Base-by-base conservation (phyloP, 2,329 filamentous ascomycete genomes). In the Sporothrix inflata region DNA sequence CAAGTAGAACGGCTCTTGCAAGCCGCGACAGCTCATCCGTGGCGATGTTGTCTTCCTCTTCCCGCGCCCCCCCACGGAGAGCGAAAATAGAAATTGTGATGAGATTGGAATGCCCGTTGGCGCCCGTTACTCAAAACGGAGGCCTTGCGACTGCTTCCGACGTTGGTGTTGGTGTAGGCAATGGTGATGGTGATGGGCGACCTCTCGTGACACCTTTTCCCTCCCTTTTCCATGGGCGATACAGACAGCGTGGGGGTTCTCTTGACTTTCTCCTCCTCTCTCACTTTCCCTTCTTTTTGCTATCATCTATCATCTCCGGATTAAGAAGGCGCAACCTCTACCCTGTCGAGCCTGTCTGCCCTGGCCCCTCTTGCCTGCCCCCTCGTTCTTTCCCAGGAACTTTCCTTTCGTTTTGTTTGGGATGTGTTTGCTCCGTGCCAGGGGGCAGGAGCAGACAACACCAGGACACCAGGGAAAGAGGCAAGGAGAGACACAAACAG, bases 391-490 rank as follows among this genome's bases (percentile, higher is more conserved):
- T 45, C 38, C 60, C 38, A 38, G 34, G 7, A 42, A 45, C 38
- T 9, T 45, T 42, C 14, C 2, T n/a, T 40, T 42, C 57, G 38
- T 40, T 61, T 24, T 42, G 57, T 63, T 42, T 63, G 57, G 57
- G 57, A 63, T 63, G 57, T 63, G 57, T 63, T 63, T 63, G 57
- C 57, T 45, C 60, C 21, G 60, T 42, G 21, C 38, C 60, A 65
- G 38, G 60, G 55, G 60, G n/a, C 14, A 63, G n/a, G 34, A 14
- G 57, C 30, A 61, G 34, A 60, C 21, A 6, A 21, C 49, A 51
- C 24, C 51, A 55, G 11, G 24, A n/a, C 14, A 24, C 53, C 12
- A 38, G 16, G 27, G 27, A 38, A 19, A 21, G 24, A 34, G 9
- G 30, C 34, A 55, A 51, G 19, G 63, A 47, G 16, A 42, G 14